Conservation (phyloP, 2,329 filamentous ascomycete genomes). For the Aureobasidium sp. region DNA sequence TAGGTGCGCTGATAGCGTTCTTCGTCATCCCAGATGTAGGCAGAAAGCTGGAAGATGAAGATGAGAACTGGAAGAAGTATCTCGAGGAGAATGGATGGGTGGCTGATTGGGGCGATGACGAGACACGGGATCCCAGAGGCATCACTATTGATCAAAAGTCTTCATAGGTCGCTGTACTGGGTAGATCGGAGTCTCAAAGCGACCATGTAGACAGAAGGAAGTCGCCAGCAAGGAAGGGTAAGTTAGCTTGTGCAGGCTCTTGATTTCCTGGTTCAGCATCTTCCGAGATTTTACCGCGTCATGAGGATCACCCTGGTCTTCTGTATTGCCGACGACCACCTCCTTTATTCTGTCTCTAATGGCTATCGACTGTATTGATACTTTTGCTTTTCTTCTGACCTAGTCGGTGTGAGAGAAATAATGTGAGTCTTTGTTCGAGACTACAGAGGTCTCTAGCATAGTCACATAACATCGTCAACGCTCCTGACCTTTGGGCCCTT, state of each 20-base stretch:
- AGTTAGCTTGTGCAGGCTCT: too few species aligned
- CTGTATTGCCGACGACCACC: too few species aligned
- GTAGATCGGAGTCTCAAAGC: too few species aligned
- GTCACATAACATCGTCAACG: too few species aligned
- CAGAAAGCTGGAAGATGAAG: constrained; percentile 26
- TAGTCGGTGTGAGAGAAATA: too few species aligned
- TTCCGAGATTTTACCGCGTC: background rate
- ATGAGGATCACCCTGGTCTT: background rate
- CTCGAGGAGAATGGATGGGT: constrained; percentile 36
- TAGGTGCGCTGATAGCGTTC: constrained; percentile 60
- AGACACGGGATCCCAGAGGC: constrained; percentile 2
- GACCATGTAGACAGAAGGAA: too few species aligned
- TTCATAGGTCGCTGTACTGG: background rate
- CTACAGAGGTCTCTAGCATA: too few species aligned
- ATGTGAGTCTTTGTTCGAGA: too few species aligned
- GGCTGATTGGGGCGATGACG: constrained; percentile 12
- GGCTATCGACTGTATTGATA: background rate
- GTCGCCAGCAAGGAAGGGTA: too few species aligned
- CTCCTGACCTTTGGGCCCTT: too few species aligned
- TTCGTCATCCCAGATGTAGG: constrained; percentile 38
- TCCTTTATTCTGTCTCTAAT: background rate
- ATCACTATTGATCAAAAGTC: background rate
- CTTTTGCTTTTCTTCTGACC: too few species aligned
- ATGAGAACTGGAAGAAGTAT: constrained; percentile 38
- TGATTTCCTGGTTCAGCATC: background rate